Conservation (phyloP, 2,329 filamentous ascomycete species). For the Aspergillus brunneoviolaceus region DNA sequence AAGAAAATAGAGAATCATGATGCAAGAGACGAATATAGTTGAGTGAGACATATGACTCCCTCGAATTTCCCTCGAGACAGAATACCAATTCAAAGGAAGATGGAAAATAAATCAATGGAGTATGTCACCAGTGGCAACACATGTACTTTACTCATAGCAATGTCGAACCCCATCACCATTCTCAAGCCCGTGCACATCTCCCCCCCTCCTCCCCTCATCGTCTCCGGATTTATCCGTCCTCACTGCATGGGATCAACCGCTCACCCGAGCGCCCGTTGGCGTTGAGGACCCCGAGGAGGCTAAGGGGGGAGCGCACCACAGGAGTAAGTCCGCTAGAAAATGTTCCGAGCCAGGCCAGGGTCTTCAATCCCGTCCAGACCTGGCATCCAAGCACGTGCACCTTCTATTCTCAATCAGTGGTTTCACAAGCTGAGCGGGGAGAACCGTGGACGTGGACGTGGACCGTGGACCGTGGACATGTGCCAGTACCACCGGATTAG, state of each 20-base stretch:
- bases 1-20: too few species aligned
- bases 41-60: too few species aligned
- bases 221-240: background rate
- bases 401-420: slow-evolving; percentile 10
- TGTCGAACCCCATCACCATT: background rate
- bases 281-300: too few species aligned
- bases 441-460: too few species aligned
- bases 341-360: background rate
- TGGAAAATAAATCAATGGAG: too few species aligned
- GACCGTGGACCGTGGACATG: background rate
- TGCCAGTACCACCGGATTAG: background rate
- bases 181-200: background rate
- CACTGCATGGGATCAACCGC: too few species aligned
- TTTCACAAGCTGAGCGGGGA: background rate
- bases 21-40: too few species aligned
- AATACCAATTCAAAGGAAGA: too few species aligned
- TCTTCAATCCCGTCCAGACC: slow-evolving; percentile 9
- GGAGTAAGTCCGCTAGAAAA: too few species aligned
- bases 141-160: background rate
- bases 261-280: too few species aligned
- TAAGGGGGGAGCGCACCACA: background rate
- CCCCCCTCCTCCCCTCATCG: background rate
- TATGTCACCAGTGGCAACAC: background rate
- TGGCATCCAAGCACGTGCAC: slow-evolving; percentile 18
- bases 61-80: too few species aligned